phyloP scores from a whole-genome alignment of 495 filamentous ascomycete genomes.

The Astrocystis sublimbata region DNA sequence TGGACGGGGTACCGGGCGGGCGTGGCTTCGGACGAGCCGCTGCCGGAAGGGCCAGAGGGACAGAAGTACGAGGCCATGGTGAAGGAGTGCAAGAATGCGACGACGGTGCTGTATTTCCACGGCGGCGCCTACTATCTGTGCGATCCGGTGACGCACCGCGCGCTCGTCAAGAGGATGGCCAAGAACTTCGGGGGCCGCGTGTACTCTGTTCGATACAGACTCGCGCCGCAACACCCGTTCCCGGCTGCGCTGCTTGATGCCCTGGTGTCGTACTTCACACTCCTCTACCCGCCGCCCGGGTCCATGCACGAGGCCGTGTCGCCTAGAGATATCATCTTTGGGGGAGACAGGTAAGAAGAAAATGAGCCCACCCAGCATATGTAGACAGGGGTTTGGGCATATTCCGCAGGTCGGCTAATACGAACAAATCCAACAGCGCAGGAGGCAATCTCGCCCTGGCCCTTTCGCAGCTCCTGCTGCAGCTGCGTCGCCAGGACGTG shows the following conservation, averaged over 20 bases:
- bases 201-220: constrained; percentile 82
- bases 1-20: constrained; percentile 76
- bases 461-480: constrained; percentile 72
- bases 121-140: constrained; percentile 84
- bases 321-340: constrained; percentile 71
- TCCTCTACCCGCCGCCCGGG: constrained; percentile 76
- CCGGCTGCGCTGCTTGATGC: constrained; percentile 81
- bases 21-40: constrained; percentile 54
- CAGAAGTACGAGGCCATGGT: constrained; percentile 73
- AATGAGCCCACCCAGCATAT: neutral
- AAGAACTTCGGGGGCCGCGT: constrained; percentile 58
- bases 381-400: too few species aligned
- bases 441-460: constrained; percentile 76
- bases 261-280: constrained; percentile 76
- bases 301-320: constrained; percentile 70
- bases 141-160: constrained; percentile 69
- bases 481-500: constrained; percentile 58
- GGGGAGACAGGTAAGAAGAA: constrained; percentile 62
- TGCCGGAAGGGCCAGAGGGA: constrained; percentile 63
- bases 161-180: constrained; percentile 48
- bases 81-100: constrained; percentile 64
- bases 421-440: constrained; percentile 52
- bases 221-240: constrained; percentile 83
- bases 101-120: constrained; percentile 82
- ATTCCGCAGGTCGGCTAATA: neutral